phyloP scores from a whole-genome alignment of 164 flowering plant species.

The Annona squamosa region DNA sequence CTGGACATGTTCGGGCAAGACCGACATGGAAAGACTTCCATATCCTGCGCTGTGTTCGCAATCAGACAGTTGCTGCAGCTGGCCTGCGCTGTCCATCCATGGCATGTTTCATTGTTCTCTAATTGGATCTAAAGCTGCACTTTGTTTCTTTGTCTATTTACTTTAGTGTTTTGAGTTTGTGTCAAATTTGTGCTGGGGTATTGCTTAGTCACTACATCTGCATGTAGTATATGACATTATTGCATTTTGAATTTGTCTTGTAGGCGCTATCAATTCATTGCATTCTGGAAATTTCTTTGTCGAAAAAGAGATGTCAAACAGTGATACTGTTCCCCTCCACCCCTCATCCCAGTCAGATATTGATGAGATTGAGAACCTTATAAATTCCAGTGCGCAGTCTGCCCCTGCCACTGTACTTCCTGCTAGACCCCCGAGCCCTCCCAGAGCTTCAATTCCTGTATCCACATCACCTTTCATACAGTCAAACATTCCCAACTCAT shows the following conservation, averaged over 20 bases:
- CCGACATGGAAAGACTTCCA: neutral
- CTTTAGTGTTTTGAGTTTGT: neutral
- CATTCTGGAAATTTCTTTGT: neutral
- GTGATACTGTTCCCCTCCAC: constrained; percentile 80
- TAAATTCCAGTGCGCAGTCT: constrained; percentile 58
- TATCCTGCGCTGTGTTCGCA: neutral
- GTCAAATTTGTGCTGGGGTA: neutral
- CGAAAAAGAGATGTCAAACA: constrained; percentile 39
- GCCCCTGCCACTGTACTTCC: constrained; percentile 62
- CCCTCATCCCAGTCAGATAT: constrained; percentile 92
- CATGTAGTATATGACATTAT: neutral
- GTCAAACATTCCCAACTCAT: constrained; percentile 38
- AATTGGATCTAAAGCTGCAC: neutral
- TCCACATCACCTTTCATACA: constrained; percentile 71
- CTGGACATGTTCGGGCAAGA: neutral
- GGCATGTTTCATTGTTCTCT: neutral
- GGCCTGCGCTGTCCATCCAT: neutral
- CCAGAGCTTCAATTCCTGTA: constrained; percentile 75
- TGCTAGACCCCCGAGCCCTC: constrained; percentile 72
- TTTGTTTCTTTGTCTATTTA: neutral
- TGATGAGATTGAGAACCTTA: constrained; percentile 96
- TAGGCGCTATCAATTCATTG: neutral
- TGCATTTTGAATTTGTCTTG: neutral
- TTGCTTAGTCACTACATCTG: neutral
- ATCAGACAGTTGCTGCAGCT: neutral